Evolutionary conservation across 2,329 filamentous ascomycete genomes (phyloP).

Genomic region (Diplodia sapinea): DNA sequence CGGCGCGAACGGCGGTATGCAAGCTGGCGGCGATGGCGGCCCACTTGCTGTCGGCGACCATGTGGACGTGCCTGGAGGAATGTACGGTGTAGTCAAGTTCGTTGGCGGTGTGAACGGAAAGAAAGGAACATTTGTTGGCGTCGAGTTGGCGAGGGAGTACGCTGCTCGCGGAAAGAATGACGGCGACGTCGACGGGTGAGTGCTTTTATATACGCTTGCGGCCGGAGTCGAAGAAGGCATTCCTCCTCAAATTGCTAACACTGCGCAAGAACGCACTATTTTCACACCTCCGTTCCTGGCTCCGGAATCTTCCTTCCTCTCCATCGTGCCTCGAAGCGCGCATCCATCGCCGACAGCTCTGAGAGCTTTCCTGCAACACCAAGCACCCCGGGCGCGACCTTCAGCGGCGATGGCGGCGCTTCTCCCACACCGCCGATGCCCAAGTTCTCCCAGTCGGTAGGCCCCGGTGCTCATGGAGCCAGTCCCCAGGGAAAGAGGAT

Average conservation of each 20-base stretch:
- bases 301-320: conserved; percentile 93
- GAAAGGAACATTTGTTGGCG: conserved; percentile 87
- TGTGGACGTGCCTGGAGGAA: conserved; percentile 91
- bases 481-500: conserved; percentile 61
- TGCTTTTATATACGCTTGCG: conserved; percentile 23
- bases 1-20: conserved; percentile 33
- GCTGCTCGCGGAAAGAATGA: conserved; percentile 89
- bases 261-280: conserved; percentile 67
- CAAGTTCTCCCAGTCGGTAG: conserved; percentile 89
- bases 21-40: conserved; percentile 53
- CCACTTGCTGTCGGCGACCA: conserved; percentile 77
- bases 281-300: conserved; percentile 75
- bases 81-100: conserved; percentile 89
- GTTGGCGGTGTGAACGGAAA: conserved; percentile 86
- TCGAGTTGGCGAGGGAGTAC: conserved; percentile 84
- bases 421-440: conserved; percentile 65
- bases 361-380: conserved; percentile 70
- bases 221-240: neutral
- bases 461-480: conserved; percentile 69
- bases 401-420: conserved; percentile 34
- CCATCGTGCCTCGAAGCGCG: conserved; percentile 75
- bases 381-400: conserved; percentile 64
- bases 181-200: conserved; percentile 92
- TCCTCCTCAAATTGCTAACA: conserved; percentile 8
- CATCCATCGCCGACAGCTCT: conserved; percentile 60